Evolutionary conservation across 495 filamentous ascomycete genomes (phyloP).

Genomic region (Massariosphaeria phaeospora): DNA sequence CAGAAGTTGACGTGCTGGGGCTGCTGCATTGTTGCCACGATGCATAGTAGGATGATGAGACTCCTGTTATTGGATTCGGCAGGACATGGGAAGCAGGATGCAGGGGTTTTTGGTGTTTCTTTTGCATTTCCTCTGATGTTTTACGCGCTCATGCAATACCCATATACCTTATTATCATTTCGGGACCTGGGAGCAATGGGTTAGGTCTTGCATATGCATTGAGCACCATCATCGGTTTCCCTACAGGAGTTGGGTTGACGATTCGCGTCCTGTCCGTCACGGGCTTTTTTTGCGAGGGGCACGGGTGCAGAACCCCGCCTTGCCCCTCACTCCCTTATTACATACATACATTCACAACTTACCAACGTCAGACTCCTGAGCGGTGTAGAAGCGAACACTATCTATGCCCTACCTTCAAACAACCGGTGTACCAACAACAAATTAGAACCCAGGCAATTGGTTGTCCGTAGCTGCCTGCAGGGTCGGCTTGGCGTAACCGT

Average conservation of each 20-base stretch:
- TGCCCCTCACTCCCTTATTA: background rate
- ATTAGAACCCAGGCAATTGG: background rate
- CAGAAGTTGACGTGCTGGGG: no score
- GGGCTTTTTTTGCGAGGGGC: constrained; percentile 4
- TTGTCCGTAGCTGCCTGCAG: background rate
- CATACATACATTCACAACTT: no score
- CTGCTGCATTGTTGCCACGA: no score
- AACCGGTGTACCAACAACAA: no score
- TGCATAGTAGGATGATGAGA: no score
- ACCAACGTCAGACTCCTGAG: no score
- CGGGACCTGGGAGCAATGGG: background rate
- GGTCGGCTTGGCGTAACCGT: background rate
- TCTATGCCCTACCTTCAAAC: no score
- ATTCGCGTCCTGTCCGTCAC: no score
- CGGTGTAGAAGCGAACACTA: no score
- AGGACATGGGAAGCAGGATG: no score
- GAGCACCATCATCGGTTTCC: background rate
- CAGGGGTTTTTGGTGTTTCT: background rate
- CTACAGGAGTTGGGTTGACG: no score
- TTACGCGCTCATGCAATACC: background rate
- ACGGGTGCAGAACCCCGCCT: background rate
- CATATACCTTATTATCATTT: background rate
- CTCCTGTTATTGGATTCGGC: no score
- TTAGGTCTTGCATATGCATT: background rate
- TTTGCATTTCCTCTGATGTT: background rate